Base-by-base conservation (phyloP, 2,329 filamentous ascomycete species). In the Talaromyces pinophilus region DNA sequence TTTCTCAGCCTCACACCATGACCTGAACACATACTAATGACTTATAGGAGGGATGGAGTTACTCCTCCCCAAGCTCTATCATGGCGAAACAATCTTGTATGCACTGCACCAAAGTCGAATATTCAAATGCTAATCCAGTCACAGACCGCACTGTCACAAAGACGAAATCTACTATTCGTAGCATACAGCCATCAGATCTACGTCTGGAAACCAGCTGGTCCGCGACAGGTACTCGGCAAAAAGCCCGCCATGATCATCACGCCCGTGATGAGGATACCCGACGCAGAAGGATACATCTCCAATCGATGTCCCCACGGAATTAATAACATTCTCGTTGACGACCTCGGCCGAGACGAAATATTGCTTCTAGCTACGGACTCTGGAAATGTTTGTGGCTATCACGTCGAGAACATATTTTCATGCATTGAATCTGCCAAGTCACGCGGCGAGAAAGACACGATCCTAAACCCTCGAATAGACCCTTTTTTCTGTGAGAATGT, bases 401-500 rank as follows among this genome's bases (percentile, higher is more conserved):
- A 90, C 72, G 89, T 87, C 0, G 82, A 83, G 59, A 79, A 78
- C 3, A 81, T 85, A 7, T 78, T 75, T 35, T 78, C 81, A 13
- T 81, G 79, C 46, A 76, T 89, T 46, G 76, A 79, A 42, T 74
- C 75, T 57, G 70, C 69, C 13, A 60, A 64, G 3, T 68, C 68
- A 44, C 67, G 63, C 40, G 67, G 68, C 13, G 66, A 69, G 48
- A 62, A 69, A 19, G 72, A 69, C 7, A 75, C 75, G 25, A 71
- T 77, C 54, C 71, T 79, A 64, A 69, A 72, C n/a, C 66, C 74
- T 7, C 74, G 77, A 59, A 72, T 82, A 17, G 74, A 74, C 19
- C 79, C 80, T 1, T 91, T 96, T 73, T 91, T 97, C 66, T 86
- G 88, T 67, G 86, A 90, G 44, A 93, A 91, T 74, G 92, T 97